These are phyloP conservation scores for Candida sakaeoensis DNA, from an alignment of 805 yeast genomes.

Conservation along the genomic window DNA sequence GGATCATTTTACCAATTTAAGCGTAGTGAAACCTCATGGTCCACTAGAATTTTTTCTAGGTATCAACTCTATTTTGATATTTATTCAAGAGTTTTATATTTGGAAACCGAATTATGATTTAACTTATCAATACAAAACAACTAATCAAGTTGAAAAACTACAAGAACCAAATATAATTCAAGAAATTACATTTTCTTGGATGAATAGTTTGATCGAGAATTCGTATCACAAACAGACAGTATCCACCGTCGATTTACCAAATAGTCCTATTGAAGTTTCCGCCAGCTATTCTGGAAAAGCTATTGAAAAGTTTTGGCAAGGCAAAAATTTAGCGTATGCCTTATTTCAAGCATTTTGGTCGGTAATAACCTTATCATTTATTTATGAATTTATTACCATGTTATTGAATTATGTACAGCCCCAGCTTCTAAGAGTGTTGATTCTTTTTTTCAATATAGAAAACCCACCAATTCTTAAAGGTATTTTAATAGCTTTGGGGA, in stretches of 20 bases:
- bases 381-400: slow-evolving; percentile 20
- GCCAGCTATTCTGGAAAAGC: slow-evolving; percentile 16
- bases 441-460: slow-evolving; percentile 50
- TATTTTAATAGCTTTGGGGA: slow-evolving; percentile 53
- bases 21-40: slow-evolving; percentile 13
- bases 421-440: slow-evolving; percentile 66
- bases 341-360: slow-evolving; percentile 26
- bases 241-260: slow-evolving; percentile 29
- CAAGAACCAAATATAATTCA: slow-evolving; percentile 31
- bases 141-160: slow-evolving; percentile 16
- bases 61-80: slow-evolving; percentile 26
- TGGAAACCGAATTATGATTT: slow-evolving; percentile 43
- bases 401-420: slow-evolving; percentile 69
- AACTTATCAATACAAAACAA: slow-evolving; percentile 21
- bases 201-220: slow-evolving; percentile 41
- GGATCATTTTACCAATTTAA: slow-evolving; percentile 23
- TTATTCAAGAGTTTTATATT: slow-evolving; percentile 35
- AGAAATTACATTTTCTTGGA: slow-evolving; percentile 43
- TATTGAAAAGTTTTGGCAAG: slow-evolving; percentile 17
- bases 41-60: slow-evolving; percentile 23
- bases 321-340: slow-evolving; percentile 14
- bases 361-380: slow-evolving; percentile 18
- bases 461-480: slow-evolving; percentile 53
- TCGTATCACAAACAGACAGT: slow-evolving; percentile 37
- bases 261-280: slow-evolving; percentile 22